A percentile compares a stretch with the other conserved stretches of the same genome.
Evolutionary conservation across 2,329 filamentous ascomycete genomes (phyloP).

Genomic region (Pseudogymnoascus verrucosus): DNA sequence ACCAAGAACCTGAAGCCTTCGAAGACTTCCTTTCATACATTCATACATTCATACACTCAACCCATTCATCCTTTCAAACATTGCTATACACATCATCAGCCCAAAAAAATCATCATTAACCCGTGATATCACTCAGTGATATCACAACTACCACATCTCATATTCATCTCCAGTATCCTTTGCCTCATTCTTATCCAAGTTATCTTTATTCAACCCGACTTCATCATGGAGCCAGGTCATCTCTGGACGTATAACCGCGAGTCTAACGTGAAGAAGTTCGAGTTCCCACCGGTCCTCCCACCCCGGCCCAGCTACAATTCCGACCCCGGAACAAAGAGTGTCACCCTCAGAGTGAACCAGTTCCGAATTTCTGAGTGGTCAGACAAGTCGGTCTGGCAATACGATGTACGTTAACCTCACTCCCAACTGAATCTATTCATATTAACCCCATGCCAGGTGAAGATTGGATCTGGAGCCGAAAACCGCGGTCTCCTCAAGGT

Average conservation of each 20-base stretch:
- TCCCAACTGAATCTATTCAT: neutral
- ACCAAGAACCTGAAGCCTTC: neutral
- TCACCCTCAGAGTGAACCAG: conserved; percentile 55
- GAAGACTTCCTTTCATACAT: neutral
- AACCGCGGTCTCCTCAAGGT: conserved; percentile 63
- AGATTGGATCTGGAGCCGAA: conserved; percentile 53
- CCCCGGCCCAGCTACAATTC: conserved; percentile 47
- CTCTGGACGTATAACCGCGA: conserved; percentile 23
- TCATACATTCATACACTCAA: neutral
- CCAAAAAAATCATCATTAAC: neutral
- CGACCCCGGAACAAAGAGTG: conserved; percentile 41
- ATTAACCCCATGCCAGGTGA: conserved; percentile 42
- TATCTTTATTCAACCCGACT: conserved; percentile 12
- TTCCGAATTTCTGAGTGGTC: conserved; percentile 59
- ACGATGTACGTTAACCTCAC: conserved; percentile 57
- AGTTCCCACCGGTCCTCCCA: conserved; percentile 24
- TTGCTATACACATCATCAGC: neutral
- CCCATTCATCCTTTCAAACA: neutral
- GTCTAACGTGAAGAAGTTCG: conserved; percentile 23
- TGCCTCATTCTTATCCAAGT: conserved; percentile 5
- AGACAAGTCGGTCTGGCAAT: conserved; percentile 63
- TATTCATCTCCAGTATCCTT: conserved; percentile 12
- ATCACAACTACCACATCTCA: conserved; percentile 28
- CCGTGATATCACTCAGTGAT: neutral
- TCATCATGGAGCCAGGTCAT: conserved; percentile 24